These are phyloP conservation scores for Chaetomium tenue DNA, from an alignment of 495 filamentous ascomycete species.

Conservation along the genomic window DNA sequence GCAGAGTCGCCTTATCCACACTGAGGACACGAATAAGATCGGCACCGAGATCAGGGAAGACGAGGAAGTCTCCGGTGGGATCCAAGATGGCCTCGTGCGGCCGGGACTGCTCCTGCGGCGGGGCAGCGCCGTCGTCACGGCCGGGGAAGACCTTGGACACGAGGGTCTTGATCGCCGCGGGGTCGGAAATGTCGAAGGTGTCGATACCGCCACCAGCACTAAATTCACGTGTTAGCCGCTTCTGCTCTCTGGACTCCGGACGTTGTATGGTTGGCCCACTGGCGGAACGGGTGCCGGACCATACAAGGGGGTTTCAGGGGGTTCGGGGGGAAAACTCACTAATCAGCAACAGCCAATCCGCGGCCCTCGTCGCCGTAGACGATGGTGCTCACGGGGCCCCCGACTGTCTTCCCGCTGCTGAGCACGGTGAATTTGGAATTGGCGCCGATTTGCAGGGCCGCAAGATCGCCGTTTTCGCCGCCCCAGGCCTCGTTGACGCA, in stretches of 20 bases:
- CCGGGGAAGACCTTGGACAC: slow-evolving; percentile 53
- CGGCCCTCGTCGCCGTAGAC: slow-evolving; percentile 43
- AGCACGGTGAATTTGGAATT: slow-evolving; percentile 45
- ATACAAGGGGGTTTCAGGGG: background rate
- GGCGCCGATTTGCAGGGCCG: slow-evolving; percentile 39
- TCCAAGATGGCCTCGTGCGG: slow-evolving; percentile 70
- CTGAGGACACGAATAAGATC: slow-evolving; percentile 66
- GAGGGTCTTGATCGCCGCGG: slow-evolving; percentile 37
- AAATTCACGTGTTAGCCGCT: slow-evolving; percentile 14
- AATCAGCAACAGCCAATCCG: slow-evolving; percentile 49
- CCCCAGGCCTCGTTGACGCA: slow-evolving; percentile 57
- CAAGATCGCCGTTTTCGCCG: slow-evolving; percentile 43
- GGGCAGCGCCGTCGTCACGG: slow-evolving; percentile 47
- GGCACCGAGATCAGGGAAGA: slow-evolving; percentile 69
- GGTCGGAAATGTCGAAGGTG: slow-evolving; percentile 30
- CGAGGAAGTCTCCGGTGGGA: slow-evolving; percentile 61
- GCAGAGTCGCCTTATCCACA: slow-evolving; percentile 46
- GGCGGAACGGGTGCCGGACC: background rate
- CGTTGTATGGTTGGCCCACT: no score
- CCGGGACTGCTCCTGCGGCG: slow-evolving; percentile 63
- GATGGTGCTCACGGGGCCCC: slow-evolving; percentile 48
- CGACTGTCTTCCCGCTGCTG: slow-evolving; percentile 34
- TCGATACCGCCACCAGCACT: slow-evolving; percentile 31
- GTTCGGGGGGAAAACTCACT: slow-evolving; percentile 38
- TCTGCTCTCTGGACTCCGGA: background rate